Evolutionary conservation across 495 filamentous ascomycete genomes (phyloP).

Genomic region (Penicillium psychrofluorescens): DNA sequence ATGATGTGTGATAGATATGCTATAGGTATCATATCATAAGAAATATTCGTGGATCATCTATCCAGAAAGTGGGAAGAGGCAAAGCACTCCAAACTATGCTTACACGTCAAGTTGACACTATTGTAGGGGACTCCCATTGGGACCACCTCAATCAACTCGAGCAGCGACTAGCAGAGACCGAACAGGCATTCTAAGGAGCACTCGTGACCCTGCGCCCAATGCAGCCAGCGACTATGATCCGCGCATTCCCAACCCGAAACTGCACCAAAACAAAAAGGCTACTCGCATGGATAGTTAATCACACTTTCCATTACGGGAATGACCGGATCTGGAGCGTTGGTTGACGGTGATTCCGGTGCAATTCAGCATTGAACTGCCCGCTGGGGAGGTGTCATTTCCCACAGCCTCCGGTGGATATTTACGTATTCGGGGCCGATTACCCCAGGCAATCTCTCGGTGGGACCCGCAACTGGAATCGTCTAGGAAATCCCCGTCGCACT

Average conservation of each 20-base stretch:
- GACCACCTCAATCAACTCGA: constrained; percentile 25
- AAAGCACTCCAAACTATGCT: not conserved
- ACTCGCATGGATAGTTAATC: constrained; percentile 22
- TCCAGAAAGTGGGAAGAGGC: constrained; percentile 24
- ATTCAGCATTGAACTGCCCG: constrained; percentile 5
- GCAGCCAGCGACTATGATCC: constrained; percentile 3
- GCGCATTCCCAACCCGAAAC: constrained; percentile 5
- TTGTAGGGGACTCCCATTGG: constrained; percentile 18
- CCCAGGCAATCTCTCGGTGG: not conserved
- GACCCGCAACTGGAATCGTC: too few species aligned
- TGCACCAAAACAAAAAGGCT: constrained; percentile 13
- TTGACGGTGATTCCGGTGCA: constrained; percentile 10
- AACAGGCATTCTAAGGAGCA: constrained; percentile 19
- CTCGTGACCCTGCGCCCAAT: constrained; percentile 14
- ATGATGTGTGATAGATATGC: not conserved
- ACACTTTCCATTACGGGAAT: constrained; percentile 15
- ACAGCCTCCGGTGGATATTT: not conserved
- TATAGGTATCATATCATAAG: not conserved
- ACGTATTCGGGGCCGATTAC: constrained; percentile 2
- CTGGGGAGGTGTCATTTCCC: not conserved
- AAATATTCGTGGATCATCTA: constrained; percentile 32
- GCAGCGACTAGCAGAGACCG: constrained; percentile 20
- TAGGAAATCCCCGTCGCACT: too few species aligned
- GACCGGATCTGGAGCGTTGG: constrained; percentile 16
- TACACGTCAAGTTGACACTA: not conserved